Conservation (phyloP, 768 basidiomycete species). For the Podaxis sp. region DNA sequence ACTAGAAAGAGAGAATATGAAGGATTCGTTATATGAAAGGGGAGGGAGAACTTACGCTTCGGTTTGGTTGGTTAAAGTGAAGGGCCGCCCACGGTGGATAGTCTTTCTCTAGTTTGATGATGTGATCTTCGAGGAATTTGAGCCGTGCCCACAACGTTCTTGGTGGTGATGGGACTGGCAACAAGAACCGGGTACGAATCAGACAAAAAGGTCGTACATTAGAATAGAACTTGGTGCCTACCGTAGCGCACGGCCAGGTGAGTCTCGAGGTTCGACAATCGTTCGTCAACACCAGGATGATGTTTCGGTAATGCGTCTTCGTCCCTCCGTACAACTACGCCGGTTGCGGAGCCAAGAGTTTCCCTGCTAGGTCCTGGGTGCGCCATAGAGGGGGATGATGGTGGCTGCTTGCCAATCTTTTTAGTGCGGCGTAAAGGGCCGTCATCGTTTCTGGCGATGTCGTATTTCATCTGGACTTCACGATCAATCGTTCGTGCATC, state of each 20-base stretch:
- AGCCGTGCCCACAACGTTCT: slow-evolving; percentile 59
- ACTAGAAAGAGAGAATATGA: slow-evolving; percentile 35
- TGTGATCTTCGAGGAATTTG: slow-evolving; percentile 71
- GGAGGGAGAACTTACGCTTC: slow-evolving; percentile 53
- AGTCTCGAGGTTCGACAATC: slow-evolving; percentile 61
- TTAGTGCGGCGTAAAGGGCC: slow-evolving; percentile 49
- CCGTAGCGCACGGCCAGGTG: slow-evolving; percentile 76
- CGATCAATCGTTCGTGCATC: slow-evolving; percentile 70
- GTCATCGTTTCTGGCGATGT: slow-evolving; percentile 81
- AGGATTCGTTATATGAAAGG: neutral
- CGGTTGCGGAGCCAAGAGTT: neutral
- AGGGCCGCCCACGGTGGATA: slow-evolving; percentile 86
- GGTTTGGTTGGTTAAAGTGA: slow-evolving; percentile 83
- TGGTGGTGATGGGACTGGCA: slow-evolving; percentile 66
- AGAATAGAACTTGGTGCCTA: slow-evolving; percentile 23
- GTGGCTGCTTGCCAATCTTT: slow-evolving; percentile 42
- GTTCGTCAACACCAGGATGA: slow-evolving; percentile 61
- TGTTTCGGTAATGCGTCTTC: slow-evolving; percentile 21
- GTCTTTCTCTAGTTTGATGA: slow-evolving; percentile 72
- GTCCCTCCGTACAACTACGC: slow-evolving; percentile 1
- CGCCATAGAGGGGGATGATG: neutral
- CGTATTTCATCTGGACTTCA: slow-evolving; percentile 80
- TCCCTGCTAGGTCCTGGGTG: slow-evolving; percentile 1
- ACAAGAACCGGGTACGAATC: neutral
- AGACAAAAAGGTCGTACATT: neutral